A percentile compares a stretch with the other conserved stretches of the same genome.
Conservation (phyloP, 805 yeast species). For the Ogataea methanolica region DNA sequence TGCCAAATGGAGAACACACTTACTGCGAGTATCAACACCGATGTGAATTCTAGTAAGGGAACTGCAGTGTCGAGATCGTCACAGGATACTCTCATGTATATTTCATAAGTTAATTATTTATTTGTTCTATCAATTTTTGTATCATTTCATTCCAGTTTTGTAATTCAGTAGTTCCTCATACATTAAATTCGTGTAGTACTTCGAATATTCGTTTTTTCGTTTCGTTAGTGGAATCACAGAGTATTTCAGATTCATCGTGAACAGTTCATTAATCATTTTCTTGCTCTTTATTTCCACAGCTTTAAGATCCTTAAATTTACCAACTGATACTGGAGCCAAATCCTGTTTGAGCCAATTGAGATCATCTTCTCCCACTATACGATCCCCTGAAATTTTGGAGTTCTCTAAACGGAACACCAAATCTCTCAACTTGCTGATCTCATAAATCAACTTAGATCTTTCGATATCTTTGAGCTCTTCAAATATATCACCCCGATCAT, state of each 20-base stretch:
- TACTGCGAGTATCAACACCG: no score
- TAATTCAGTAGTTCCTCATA: slow-evolving; percentile 3
- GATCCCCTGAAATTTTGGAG: neutral
- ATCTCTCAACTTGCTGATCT: slow-evolving; percentile 11
- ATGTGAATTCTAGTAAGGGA: no score
- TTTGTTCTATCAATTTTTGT: neutral
- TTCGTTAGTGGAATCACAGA: neutral
- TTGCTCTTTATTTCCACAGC: neutral
- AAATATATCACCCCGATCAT: slow-evolving; percentile 2
- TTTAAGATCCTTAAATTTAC: neutral
- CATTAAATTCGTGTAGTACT: slow-evolving; percentile 3
- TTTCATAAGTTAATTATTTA: neutral
- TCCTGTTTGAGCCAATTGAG: slow-evolving; percentile 5
- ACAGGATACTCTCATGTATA: no score
- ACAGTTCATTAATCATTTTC: neutral
- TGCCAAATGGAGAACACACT: no score
- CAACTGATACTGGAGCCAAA: neutral
- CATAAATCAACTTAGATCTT: slow-evolving; percentile 8
- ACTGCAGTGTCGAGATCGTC: no score
- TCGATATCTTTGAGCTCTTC: slow-evolving; percentile 11
- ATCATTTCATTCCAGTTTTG: neutral
- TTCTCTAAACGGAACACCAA: slow-evolving; percentile 6
- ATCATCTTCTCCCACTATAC: neutral
- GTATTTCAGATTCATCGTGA: neutral
- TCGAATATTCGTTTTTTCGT: neutral